Evolutionary conservation across 306 rosid species (phyloP), one percentile per base, ranked within the genome.

Genomic region (Purshia tridentata): DNA sequence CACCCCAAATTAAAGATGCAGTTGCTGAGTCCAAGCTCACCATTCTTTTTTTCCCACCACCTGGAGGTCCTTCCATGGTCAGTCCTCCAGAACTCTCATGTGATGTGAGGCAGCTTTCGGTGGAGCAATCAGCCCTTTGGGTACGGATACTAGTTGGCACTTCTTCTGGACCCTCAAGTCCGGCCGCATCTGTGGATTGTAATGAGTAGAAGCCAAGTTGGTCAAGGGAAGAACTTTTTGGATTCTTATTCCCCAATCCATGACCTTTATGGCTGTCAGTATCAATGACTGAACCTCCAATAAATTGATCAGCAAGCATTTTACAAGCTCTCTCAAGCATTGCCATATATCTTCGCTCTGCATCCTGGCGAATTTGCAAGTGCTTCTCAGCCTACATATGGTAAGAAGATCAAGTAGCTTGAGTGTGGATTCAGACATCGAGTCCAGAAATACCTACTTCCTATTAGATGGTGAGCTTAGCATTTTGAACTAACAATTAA

Each of bases 281-380:
- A 83, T 88, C 91, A 41, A 81, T 80, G 22, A 85, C 86, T 5
- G 92, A 76, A 74, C 91, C 90, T 66, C 95, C 89, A 22, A 94
- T 84, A 63, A 91, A 89, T 59, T 94, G 97, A 83, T 94, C 96
- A 18, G 96, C 99, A 29, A 94, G 89, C 96, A 94, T 91, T 84
- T 90, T 91, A 84, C 99, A 94, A 66, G 99, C 97, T 84, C 95
- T 89, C 85, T 94, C 99, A 37, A 94, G 93, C 97, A 91, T 91
- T 55, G 90, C 92, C 87, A 94, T 91, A 76, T 94, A 94, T 81
- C 95, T 88, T 47, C 78, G 79, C 62, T 94, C 99, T 0, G 99
- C 99, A 69, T 86, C 90, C 80, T 91, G 96, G 76, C 97, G 97
- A 83, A 94, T 91, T 81, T 84, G 95, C 87, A 94, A 82, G 86